Percentiles rank a stretch among this genome's conserved stretches.
These are phyloP conservation scores for Blastomyces percursus DNA, from an alignment of 2,329 filamentous ascomycete genomes.

Conservation along the genomic window DNA sequence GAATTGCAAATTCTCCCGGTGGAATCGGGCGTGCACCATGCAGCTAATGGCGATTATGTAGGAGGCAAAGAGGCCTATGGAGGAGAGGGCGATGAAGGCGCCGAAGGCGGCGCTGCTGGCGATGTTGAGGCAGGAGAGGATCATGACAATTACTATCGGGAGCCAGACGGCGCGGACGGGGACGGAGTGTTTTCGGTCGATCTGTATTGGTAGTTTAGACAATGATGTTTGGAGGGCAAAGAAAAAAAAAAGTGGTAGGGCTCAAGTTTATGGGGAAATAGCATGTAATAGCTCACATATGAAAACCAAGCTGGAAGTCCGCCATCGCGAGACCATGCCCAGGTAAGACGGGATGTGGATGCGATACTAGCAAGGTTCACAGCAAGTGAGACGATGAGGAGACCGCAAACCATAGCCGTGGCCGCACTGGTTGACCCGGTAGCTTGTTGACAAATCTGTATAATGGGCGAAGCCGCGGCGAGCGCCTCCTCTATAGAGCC, in stretches of 20 bases:
- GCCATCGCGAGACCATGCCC: conserved; percentile 41
- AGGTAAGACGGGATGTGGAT: conserved; percentile 39
- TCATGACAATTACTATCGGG: conserved; percentile 22
- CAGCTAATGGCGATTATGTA: conserved; percentile 32
- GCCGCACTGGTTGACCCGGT: conserved; percentile 33
- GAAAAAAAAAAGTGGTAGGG: conserved; percentile 8
- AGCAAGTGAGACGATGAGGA: conserved; percentile 31
- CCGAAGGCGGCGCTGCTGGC: conserved; percentile 30
- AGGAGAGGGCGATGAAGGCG: conserved; percentile 31
- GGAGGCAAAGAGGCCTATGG: conserved; percentile 29
- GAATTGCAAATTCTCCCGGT: conserved; percentile 15
- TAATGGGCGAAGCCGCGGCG: conserved; percentile 31
- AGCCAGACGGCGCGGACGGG: conserved; percentile 31
- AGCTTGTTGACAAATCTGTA: conserved; percentile 33
- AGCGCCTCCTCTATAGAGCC: conserved; percentile 28
- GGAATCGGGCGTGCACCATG: conserved; percentile 26
- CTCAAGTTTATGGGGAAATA: not conserved
- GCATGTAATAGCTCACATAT: conserved; percentile 13
- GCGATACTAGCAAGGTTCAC: conserved; percentile 36
- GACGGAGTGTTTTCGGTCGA: conserved; percentile 25
- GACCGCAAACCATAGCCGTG: conserved; percentile 30
- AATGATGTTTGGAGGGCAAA: too few species aligned
- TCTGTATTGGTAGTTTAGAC: conserved; percentile 11
- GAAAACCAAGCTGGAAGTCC: conserved; percentile 34
- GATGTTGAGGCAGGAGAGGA: conserved; percentile 32